Base-by-base conservation (phyloP, 208 protist genomes). In the Acanthamoeba culbertsoni region DNA sequence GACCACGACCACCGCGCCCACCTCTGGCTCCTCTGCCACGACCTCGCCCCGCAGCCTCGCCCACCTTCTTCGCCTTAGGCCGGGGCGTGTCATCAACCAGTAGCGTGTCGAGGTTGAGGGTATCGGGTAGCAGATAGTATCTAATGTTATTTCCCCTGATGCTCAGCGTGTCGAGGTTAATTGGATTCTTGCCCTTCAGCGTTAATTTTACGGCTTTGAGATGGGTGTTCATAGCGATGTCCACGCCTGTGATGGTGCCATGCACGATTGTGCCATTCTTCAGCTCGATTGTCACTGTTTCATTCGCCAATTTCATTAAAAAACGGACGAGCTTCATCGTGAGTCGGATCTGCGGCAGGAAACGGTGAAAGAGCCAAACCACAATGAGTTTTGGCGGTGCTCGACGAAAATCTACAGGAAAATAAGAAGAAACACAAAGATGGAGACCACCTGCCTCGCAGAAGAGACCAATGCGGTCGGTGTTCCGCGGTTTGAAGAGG, bases 261-360 rank as follows among this genome's bases (percentile, higher is more conserved):
- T 97, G 94, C 16, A 99, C 98, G 48, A 99, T 97, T 23, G 98
- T 98, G 0, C 99, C 98, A 97, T 99, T 99, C 96, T 99, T 99
- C 46, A 99, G 96, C 95, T 99, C 99, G 82, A 99, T 98, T 26
- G 99, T 99, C 3, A 99, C 99, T 2, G 98, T 98, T 86, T 99
- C 99, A 90, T 98, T 98, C 20, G 96, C 97, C 40, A 99, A 97
- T 96, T 99, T 98, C 97, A 99, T 99, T 48, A 99, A 97, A 95
- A 99, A 99, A 62, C 98, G 93, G 55, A 99, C 96, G 33, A 99
- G 97, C 53, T 98, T 98, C 92, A 96, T 96, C 31, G 33, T 94
- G 23, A 6, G 8, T 75, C 31, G 8, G 2, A 42, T 28, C 55
- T 33, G 55, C 23, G 12, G 20, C 5, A 4, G 3, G 12, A 62